Percentiles rank a stretch among this genome's conserved stretches.
Evolutionary conservation across 768 basidiomycete genomes (phyloP).

Genomic region (Pulveroboletus sp.): DNA sequence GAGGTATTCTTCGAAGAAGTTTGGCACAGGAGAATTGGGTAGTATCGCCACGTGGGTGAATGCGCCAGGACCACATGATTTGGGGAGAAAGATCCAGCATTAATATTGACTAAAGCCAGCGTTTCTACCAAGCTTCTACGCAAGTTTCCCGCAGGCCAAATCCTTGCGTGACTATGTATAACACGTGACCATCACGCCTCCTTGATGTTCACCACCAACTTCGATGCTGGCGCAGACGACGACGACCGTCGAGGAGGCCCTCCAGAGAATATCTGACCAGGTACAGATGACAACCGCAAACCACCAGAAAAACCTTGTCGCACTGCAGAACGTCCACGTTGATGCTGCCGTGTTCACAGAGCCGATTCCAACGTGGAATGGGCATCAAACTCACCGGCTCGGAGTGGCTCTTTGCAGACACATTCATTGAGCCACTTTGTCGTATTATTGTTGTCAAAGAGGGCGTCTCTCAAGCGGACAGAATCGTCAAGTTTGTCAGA

Average conservation of each 20-base stretch:
- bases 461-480: constrained; percentile 71
- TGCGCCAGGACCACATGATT: no score
- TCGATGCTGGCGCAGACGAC: constrained; percentile 16
- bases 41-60: no score
- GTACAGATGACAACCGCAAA: constrained; percentile 71
- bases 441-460: constrained; percentile 75
- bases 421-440: constrained; percentile 57
- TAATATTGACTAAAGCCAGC: no score
- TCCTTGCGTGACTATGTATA: no score
- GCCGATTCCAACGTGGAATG: constrained; percentile 44
- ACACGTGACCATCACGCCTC: no score
- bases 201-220: neutral
- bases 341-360: constrained; percentile 58
- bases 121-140: no score
- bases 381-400: constrained; percentile 61
- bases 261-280: constrained; percentile 70
- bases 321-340: constrained; percentile 74
- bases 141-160: no score
- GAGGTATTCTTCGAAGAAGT: no score
- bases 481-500: constrained; percentile 78
- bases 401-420: constrained; percentile 74
- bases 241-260: constrained; percentile 7
- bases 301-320: constrained; percentile 87
- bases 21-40: no score
- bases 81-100: no score